Percentiles rank a stretch among this genome's conserved stretches.
phyloP scores from a whole-genome alignment of 1,139 yeast species.

The Zygosaccharomyces sapae region DNA sequence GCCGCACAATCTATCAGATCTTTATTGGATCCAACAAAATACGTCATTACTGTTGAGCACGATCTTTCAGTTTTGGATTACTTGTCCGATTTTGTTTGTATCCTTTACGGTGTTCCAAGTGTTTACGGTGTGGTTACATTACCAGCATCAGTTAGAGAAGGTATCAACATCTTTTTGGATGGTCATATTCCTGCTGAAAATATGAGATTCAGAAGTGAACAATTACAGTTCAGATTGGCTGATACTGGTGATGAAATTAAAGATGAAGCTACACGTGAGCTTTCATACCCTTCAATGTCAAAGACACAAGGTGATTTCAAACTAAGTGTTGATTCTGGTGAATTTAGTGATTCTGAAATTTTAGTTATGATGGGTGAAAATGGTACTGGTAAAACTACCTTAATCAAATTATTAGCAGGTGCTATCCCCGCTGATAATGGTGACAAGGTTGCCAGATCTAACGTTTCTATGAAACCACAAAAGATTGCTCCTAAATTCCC shows the following conservation, averaged over 20 bases:
- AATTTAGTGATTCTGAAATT: conserved; percentile 92
- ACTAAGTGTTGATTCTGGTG: conserved; percentile 76
- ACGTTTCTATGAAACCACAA: conserved; percentile 97
- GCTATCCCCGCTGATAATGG: conserved; percentile 82
- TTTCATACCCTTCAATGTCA: conserved; percentile 71
- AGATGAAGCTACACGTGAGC: conserved; percentile 74
- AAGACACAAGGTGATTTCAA: conserved; percentile 97
- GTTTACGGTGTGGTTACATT: conserved; percentile 97
- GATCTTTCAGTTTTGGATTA: conserved; percentile 96
- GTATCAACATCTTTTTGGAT: conserved; percentile 94
- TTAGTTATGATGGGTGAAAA: conserved; percentile 99
- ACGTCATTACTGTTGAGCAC: conserved; percentile 96
- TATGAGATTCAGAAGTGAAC: conserved; percentile 92
- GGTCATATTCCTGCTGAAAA: conserved; percentile 97
- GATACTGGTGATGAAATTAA: conserved; percentile 81
- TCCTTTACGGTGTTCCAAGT: conserved; percentile 94
- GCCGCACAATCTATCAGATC: conserved; percentile 94
- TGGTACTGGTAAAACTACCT: conserved; percentile 98
- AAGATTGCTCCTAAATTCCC: conserved; percentile 97
- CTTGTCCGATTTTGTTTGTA: conserved; percentile 93
- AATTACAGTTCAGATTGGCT: conserved; percentile 88
- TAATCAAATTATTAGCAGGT: conserved; percentile 93
- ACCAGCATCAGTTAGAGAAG: conserved; percentile 96
- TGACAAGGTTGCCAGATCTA: conserved; percentile 73
- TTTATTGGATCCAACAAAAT: conserved; percentile 64